Percentiles rank a stretch among this genome's conserved stretches.
Conservation (phyloP, 345 rosid species). For the Eucalyptus pauciflora region DNA sequence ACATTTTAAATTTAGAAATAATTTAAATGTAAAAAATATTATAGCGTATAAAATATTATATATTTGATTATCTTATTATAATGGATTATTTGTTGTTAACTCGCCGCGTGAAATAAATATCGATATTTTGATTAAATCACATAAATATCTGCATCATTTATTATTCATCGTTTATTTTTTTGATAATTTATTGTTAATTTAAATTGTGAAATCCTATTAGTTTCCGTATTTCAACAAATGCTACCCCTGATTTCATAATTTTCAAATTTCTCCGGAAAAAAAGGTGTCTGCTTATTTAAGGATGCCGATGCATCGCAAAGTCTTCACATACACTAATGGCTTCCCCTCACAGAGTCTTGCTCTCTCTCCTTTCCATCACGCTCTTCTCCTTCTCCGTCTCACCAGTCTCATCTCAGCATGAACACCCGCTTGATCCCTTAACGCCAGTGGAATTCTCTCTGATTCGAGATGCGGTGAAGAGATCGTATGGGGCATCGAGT, state of each 20-base stretch:
- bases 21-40: no score
- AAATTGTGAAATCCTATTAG: no score
- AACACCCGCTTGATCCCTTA: slow-evolving; percentile 66
- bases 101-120: accelerated
- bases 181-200: no score
- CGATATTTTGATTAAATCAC: no score
- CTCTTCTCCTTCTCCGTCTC: background rate
- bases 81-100: no score
- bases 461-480: slow-evolving; percentile 22
- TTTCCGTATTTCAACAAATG: background rate
- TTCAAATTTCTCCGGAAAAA: background rate
- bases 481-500: slow-evolving; percentile 17
- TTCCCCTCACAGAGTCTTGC: background rate
- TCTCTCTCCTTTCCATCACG: background rate
- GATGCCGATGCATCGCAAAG: background rate
- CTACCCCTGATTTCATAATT: background rate
- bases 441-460: slow-evolving; percentile 39
- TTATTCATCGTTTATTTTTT: no score
- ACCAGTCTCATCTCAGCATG: slow-evolving; percentile 1
- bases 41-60: no score
- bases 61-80: no score
- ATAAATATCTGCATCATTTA: no score
- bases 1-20: background rate
- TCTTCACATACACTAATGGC: background rate
- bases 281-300: background rate